A percentile compares a stretch with the other conserved stretches of the same genome.
Conservation (phyloP, 2,329 filamentous ascomycete genomes). For the Colletotrichum melonis region DNA sequence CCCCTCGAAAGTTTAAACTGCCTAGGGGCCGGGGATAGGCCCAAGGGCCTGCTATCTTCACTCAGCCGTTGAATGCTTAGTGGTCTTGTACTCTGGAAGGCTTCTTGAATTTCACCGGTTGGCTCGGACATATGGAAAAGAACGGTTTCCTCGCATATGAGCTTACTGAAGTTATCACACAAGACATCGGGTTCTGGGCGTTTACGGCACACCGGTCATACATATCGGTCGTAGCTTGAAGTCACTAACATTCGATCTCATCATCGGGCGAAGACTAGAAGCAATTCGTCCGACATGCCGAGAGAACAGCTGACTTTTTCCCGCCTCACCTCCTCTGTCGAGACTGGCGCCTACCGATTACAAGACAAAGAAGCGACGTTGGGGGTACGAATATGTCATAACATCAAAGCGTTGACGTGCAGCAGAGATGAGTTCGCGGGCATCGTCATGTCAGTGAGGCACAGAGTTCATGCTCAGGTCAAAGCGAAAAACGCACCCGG, state of each 20-base stretch:
- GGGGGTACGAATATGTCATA: neutral
- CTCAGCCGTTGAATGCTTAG: neutral
- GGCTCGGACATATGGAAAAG: conserved; percentile 6
- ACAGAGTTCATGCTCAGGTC: neutral
- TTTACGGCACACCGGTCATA: neutral
- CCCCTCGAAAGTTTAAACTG: conserved; percentile 26
- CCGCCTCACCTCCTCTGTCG: neutral
- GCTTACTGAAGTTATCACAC: neutral
- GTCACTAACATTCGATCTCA: neutral
- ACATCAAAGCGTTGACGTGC: conserved; percentile 8
- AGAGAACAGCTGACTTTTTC: neutral
- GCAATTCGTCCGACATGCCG: neutral
- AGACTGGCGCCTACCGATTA: neutral
- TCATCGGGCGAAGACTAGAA: neutral
- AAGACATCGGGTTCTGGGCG: neutral
- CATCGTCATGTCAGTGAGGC: neutral
- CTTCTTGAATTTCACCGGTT: neutral
- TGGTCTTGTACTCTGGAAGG: neutral
- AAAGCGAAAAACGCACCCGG: neutral
- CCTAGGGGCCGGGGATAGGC: conserved; percentile 5
- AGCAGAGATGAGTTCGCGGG: neutral
- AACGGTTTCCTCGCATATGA: neutral
- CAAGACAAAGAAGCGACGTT: neutral
- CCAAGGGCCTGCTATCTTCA: neutral
- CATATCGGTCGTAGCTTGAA: neutral